Percentiles rank a stretch among this genome's conserved stretches.
Conservation (phyloP, 2,329 filamentous ascomycete genomes). For the Calonectria fujianensis region DNA sequence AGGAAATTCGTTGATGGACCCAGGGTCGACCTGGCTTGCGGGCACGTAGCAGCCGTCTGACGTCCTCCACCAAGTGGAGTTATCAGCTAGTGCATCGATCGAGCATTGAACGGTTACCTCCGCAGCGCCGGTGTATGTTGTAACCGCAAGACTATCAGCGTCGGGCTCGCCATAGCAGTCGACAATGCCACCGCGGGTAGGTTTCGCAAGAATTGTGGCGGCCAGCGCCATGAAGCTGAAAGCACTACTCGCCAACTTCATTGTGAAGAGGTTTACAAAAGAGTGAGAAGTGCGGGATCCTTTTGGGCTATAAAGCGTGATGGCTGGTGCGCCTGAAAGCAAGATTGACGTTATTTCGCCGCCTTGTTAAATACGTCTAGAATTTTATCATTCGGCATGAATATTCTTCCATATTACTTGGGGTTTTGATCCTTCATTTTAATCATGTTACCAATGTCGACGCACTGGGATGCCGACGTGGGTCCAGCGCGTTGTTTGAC, state of each 20-base stretch:
- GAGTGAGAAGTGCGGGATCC: background rate
- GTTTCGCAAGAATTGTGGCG: background rate
- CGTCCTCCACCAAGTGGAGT: background rate
- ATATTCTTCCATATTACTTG: background rate
- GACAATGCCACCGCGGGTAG: background rate
- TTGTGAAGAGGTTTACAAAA: background rate
- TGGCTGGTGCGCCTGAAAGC: background rate
- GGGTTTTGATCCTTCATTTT: background rate
- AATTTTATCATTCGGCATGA: background rate
- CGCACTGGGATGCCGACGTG: background rate
- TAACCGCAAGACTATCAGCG: background rate
- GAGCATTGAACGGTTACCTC: background rate
- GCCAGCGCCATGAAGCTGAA: background rate
- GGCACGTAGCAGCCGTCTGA: background rate
- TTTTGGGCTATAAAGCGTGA: background rate
- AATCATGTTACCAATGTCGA: background rate
- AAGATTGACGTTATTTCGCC: background rate
- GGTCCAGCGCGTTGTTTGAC: background rate
- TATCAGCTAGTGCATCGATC: background rate
- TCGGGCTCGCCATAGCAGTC: background rate
- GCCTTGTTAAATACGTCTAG: background rate
- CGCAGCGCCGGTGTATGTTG: background rate
- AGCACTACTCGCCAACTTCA: background rate
- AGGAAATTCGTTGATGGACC: background rate
- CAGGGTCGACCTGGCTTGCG: background rate